Percentiles rank a stretch among this genome's conserved stretches.
phyloP scores from a whole-genome alignment of 441 rosid species.

The Viola pubescens region DNA sequence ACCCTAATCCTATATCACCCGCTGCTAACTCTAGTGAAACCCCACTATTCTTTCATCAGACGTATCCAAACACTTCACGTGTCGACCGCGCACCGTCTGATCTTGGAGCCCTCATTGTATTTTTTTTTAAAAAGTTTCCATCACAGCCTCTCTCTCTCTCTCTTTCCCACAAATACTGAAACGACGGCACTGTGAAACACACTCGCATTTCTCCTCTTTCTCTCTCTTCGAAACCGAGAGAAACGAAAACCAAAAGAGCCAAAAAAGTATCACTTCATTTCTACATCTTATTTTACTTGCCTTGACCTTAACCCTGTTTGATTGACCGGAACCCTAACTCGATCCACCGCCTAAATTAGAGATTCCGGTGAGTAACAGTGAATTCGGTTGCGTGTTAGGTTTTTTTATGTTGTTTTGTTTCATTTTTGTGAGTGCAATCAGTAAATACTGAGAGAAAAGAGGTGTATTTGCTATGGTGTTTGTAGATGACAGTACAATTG shows the following conservation, averaged over 20 bases:
- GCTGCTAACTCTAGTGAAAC: neutral
- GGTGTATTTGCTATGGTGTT: slow-evolving; percentile 14
- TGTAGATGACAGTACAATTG: slow-evolving; percentile 55
- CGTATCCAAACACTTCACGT: slow-evolving; percentile 26
- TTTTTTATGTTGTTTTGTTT: neutral
- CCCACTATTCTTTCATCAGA: neutral
- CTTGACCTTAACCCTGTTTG: slow-evolving; percentile 7
- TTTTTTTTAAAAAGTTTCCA: slow-evolving; percentile 20
- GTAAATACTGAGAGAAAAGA: neutral
- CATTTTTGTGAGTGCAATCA: slow-evolving; percentile 1
- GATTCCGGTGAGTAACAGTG: slow-evolving; percentile 28
- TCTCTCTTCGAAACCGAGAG: neutral
- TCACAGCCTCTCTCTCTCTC: slow-evolving; percentile 11
- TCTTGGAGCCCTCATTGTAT: slow-evolving; percentile 22
- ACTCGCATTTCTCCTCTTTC: neutral
- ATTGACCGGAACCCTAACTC: slow-evolving; percentile 53
- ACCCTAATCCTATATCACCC: neutral
- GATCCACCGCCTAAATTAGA: slow-evolving; percentile 30
- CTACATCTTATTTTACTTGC: neutral
- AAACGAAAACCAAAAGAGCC: neutral
- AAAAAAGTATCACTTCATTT: no score
- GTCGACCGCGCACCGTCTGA: slow-evolving; percentile 21
- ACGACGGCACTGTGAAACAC: slow-evolving; percentile 13
- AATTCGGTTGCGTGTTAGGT: slow-evolving; percentile 3
- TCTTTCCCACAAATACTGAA: neutral